Base-by-base conservation (phyloP, 140 eudicot species). In the Erigeron philadelphicus region DNA sequence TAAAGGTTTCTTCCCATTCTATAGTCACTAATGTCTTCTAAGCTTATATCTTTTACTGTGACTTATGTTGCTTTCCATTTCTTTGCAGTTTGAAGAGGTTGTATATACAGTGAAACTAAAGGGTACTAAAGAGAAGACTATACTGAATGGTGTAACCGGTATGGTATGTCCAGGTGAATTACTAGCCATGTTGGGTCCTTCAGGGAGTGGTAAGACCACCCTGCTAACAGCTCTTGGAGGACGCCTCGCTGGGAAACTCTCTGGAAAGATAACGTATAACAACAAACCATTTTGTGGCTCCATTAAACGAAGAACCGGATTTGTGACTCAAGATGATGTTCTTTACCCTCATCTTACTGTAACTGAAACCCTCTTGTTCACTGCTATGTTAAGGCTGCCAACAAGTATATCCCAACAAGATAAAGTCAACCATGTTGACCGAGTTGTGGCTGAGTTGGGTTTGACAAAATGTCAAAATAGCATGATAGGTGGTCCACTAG, bases 161-260 rank as follows among this genome's bases (percentile, higher is more conserved):
- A 77, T 68, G 76, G 98, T 87, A 19, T 72, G 78, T 70, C 98
- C 98, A 16, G 98, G 98, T 65, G 96, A 93, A 80, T 72, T 93
- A 25, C 81, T 93, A 56, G 98, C 95, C n/a, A 93, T 93, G 98
- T 68, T 93, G 25, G 98, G 98, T 21, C 98, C 98, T 53, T 93
- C 98, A 0, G 98, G 98, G 66, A 93, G 98, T 47, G 98, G 98
- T 31, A 93, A 93, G 74, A 93, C 98, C 63, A 93, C 96, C 68
- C 78, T 93, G 11, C 87, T 93, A 1, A 88, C 96, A 9, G 98
- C 96, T 38, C 85, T 93, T 0, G 96, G 96, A 41, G 98, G 98
- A 15, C 87, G 96, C 8, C 82, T 93, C 13, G 48, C 81, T 0
- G 87, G 95, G 11, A 87, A 84, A 52, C 53, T 89, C 43, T 81